Conservation (phyloP, 176 grass and related monocot genomes). For the Oryza longistaminata region DNA sequence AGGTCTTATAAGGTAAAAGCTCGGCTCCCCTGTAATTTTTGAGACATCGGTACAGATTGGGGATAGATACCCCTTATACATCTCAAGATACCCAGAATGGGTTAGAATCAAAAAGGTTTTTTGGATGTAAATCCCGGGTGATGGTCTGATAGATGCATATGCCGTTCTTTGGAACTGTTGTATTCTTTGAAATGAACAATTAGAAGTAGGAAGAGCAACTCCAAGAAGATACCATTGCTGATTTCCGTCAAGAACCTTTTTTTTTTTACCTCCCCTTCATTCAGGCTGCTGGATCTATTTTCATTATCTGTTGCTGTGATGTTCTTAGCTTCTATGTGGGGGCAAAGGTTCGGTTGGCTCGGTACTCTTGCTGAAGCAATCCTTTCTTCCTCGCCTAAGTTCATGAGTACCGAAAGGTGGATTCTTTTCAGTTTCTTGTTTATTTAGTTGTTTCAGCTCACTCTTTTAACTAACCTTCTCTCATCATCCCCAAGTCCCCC, state of each 20-base stretch:
- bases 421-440: constrained; percentile 29
- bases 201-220: constrained; percentile 3
- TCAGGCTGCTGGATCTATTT: neutral
- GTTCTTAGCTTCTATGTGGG: constrained; percentile 27
- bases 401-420: constrained; percentile 17
- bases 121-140: constrained; percentile 22
- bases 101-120: constrained; percentile 19
- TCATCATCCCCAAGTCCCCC: neutral
- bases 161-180: constrained; percentile 13
- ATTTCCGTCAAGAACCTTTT: neutral
- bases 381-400: constrained; percentile 30
- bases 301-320: neutral
- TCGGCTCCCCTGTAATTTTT: constrained; percentile 50
- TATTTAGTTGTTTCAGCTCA: neutral
- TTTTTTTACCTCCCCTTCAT: neutral
- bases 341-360: neutral
- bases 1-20: constrained; percentile 43
- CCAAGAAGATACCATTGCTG: constrained; percentile 12
- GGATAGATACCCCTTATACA: constrained; percentile 45
- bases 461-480: constrained; percentile 32
- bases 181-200: constrained; percentile 30
- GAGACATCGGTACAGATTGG: constrained; percentile 39
- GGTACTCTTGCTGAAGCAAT: constrained; percentile 40
- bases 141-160: neutral
- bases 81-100: constrained; percentile 41